These are phyloP conservation scores for Fusarium marasasianum DNA, from an alignment of 2,329 filamentous ascomycete genomes.

Conservation along the genomic window DNA sequence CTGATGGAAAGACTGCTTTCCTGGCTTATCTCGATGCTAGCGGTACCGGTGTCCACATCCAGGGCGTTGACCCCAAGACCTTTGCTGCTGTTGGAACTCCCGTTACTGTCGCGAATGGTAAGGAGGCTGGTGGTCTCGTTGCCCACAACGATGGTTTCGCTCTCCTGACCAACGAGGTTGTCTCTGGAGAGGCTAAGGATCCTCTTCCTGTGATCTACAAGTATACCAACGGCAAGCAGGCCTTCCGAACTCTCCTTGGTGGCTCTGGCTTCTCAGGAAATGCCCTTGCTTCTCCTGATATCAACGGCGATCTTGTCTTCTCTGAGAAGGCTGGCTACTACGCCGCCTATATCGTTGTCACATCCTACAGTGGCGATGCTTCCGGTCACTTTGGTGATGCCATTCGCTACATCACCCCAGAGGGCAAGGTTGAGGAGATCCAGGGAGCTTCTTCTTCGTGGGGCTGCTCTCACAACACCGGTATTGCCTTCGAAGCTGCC, in stretches of 20 bases:
- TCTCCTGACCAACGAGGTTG: conserved; percentile 66
- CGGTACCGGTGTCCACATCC: conserved; percentile 65
- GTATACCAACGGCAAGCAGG: conserved; percentile 63
- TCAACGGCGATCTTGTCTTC: conserved; percentile 71
- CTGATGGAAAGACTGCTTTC: conserved; percentile 67
- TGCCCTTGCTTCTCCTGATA: conserved; percentile 63
- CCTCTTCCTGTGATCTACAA: conserved; percentile 68
- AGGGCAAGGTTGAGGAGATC: conserved; percentile 61
- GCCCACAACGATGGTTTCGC: conserved; percentile 72
- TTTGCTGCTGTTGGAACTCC: conserved; percentile 63
- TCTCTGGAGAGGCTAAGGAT: conserved; percentile 59
- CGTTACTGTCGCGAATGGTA: conserved; percentile 62
- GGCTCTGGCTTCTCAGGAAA: conserved; percentile 62
- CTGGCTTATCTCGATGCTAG: conserved; percentile 68
- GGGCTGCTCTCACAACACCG: conserved; percentile 73
- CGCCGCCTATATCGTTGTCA: conserved; percentile 70
- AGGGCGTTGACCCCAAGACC: conserved; percentile 63
- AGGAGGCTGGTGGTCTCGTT: conserved; percentile 69
- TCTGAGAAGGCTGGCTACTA: conserved; percentile 65
- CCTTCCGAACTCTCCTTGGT: conserved; percentile 68
- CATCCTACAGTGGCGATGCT: conserved; percentile 63
- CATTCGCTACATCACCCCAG: conserved; percentile 56
- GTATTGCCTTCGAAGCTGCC: conserved; percentile 69
- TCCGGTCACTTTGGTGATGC: conserved; percentile 67
- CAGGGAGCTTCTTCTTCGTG: conserved; percentile 63